Evolutionary conservation across 2,329 filamentous ascomycete species (phyloP).

Genomic region (Diaporthe humulicola): DNA sequence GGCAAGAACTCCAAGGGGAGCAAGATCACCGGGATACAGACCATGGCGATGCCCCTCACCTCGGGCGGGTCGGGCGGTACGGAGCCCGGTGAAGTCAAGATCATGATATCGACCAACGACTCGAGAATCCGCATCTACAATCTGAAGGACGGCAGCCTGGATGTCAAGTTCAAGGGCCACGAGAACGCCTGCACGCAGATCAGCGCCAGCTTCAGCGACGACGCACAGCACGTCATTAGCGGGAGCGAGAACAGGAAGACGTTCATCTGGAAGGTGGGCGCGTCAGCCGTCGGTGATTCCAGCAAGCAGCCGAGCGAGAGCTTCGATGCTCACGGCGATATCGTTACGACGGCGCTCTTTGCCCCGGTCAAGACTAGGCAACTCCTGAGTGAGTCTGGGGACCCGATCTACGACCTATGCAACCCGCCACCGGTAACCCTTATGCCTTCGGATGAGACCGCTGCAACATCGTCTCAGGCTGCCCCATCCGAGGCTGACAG

Average conservation of each 20-base stretch:
- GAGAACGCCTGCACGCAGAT: conserved; percentile 94
- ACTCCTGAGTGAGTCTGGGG: conserved; percentile 83
- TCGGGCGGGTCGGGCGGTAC: conserved; percentile 41
- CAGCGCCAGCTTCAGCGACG: conserved; percentile 88
- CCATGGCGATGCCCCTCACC: conserved; percentile 70
- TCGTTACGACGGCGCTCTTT: conserved; percentile 90
- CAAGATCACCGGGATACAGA: conserved; percentile 96
- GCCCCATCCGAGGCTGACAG: conserved; percentile 41
- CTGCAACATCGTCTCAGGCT: conserved; percentile 50
- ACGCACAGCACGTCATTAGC: conserved; percentile 87
- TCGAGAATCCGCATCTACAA: conserved; percentile 93
- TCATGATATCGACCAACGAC: conserved; percentile 95
- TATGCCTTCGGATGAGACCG: conserved; percentile 76
- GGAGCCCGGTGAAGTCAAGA: conserved; percentile 77
- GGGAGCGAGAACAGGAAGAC: conserved; percentile 92
- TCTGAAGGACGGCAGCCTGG: conserved; percentile 84
- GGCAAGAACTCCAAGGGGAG: conserved; percentile 96
- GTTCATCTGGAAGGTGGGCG: conserved; percentile 85
- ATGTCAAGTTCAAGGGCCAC: conserved; percentile 92
- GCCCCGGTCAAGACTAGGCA: conserved; percentile 84
- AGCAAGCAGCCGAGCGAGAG: conserved; percentile 88
- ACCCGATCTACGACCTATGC: conserved; percentile 96
- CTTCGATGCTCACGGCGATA: conserved; percentile 90
- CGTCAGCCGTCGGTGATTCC: conserved; percentile 22
- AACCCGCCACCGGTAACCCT: conserved; percentile 93